Evolutionary conservation across 1,284 basidiomycete species (phyloP), one percentile per base, ranked within the genome.

Genomic region (Apiotrichum veenhuisii): DNA sequence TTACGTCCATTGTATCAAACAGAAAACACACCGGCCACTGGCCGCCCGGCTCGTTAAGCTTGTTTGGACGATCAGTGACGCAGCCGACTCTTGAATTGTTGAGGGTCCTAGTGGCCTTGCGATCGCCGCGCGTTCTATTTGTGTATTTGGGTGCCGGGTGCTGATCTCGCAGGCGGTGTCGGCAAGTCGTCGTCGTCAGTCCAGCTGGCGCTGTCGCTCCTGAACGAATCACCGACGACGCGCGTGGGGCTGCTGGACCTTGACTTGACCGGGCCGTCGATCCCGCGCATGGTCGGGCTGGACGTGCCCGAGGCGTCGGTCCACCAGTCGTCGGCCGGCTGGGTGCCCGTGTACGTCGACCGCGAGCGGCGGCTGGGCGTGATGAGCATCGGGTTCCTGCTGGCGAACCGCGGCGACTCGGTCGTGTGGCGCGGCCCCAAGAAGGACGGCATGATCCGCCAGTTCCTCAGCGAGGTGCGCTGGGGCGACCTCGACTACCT

Each of bases 391-490:
- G 96, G 93, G 3, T 98, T 98, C 73, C 77, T 99, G 67, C 77
- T 98, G 60, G 89, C 90, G 77, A 87, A 86, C 68, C 87, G 87
- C 68, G 89, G 89, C 51, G 94, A 97, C 72, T 89, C 87, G 17
- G 92, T 99, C 37, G 91, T 99, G 0, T 99, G 96, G 96, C 80
- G 96, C 65, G 96, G 96, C 0, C 96, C 96, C 36, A 98, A 98
- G 83, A 99, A 98, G 83, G 97, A 97, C 69, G 96, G 91, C 47
- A 98, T 98, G 96, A 98, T 99, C 69, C 82, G 93, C 67, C 96
- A 99, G 79, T 98, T 99, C 73, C 77, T 98, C 72, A 87, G 86
- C 66, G 94, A 99, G 69, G 96, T 98, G 14, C 79, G 92, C 59
- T 99, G 96, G 96, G 95, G 93, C 50, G 87, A 92, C 45, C 80